Percentiles rank a stretch among this genome's conserved stretches.
These are phyloP conservation scores for Cyanodermella asteris DNA, from an alignment of 2,329 filamentous ascomycete genomes.

Conservation along the genomic window DNA sequence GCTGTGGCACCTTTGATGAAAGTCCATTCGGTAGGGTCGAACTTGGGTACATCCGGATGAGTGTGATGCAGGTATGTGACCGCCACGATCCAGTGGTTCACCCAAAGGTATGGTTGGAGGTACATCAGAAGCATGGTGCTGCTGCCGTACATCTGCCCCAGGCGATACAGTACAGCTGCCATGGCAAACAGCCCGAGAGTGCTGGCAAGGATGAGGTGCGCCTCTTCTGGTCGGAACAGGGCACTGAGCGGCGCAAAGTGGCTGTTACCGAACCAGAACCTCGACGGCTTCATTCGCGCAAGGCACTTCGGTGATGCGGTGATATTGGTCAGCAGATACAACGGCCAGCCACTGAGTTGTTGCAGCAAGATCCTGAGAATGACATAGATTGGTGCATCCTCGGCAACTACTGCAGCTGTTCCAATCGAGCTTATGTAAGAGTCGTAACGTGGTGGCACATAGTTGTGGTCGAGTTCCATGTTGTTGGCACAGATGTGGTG, in stretches of 20 bases:
- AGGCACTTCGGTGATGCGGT: conserved; percentile 5
- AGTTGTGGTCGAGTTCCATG: neutral
- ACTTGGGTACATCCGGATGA: neutral
- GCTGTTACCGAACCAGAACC: conserved; percentile 2
- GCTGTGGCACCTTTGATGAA: no score
- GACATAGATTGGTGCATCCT: conserved; percentile 11
- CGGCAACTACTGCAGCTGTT: conserved; percentile 9
- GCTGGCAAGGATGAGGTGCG: neutral
- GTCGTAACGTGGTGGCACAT: conserved; percentile 1
- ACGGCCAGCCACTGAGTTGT: conserved; percentile 12
- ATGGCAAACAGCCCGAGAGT: conserved; percentile 2
- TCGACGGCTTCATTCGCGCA: neutral
- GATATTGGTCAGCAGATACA: conserved; percentile 11
- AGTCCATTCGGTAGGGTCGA: neutral
- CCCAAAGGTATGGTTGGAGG: neutral
- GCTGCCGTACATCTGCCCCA: no score
- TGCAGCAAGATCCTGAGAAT: conserved; percentile 9
- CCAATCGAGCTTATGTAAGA: no score
- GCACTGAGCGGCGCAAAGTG: conserved; percentile 3
- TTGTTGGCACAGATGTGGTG: conserved; percentile 1
- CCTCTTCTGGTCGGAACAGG: conserved; percentile 2
- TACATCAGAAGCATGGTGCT: neutral
- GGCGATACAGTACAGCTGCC: neutral
- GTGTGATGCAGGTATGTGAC: neutral
- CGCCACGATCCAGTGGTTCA: neutral